Evolutionary conservation across 805 yeast species (phyloP).

Genomic region (Yamadazyma takamatsuzukensis): DNA sequence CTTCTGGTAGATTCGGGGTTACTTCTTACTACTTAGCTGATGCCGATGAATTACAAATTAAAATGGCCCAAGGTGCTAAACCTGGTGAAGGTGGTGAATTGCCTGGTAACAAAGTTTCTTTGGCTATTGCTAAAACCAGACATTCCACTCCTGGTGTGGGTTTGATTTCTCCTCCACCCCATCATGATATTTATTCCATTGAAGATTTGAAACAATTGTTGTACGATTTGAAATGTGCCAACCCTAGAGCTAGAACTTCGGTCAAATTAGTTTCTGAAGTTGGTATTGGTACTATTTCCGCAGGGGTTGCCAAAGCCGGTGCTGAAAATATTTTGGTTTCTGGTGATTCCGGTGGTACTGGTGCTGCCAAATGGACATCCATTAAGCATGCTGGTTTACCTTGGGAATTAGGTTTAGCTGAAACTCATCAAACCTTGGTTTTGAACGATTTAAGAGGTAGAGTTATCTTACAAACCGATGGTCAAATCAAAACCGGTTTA

Average conservation of each 20-base stretch:
- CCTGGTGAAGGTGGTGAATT: conserved; percentile 99
- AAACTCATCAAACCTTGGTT: conserved; percentile 95
- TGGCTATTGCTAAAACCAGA: conserved; percentile 87
- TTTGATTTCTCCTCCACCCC: conserved; percentile 96
- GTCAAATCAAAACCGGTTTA: conserved; percentile 95
- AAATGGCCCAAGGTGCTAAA: conserved; percentile 99
- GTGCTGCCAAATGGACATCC: conserved; percentile 98
- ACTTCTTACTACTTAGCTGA: conserved; percentile 92
- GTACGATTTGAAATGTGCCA: conserved; percentile 93
- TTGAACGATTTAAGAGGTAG: conserved; percentile 94
- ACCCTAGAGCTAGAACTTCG: conserved; percentile 95
- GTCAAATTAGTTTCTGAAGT: conserved; percentile 97
- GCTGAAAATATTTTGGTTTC: conserved; percentile 94
- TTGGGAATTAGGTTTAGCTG: conserved; percentile 98
- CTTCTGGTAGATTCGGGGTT: conserved; percentile 97
- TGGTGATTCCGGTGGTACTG: conserved; percentile 99
- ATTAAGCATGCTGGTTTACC: conserved; percentile 97
- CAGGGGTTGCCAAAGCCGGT: conserved; percentile 98
- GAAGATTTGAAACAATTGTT: conserved; percentile 96
- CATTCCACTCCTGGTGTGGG: conserved; percentile 98
- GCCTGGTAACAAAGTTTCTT: conserved; percentile 90
- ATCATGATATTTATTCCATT: conserved; percentile 96
- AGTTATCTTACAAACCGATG: conserved; percentile 96
- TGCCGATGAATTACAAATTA: conserved; percentile 96
- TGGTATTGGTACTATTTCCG: conserved; percentile 98